Conservation (phyloP, 306 rosid genomes). For the Acacia crassicarpa region DNA sequence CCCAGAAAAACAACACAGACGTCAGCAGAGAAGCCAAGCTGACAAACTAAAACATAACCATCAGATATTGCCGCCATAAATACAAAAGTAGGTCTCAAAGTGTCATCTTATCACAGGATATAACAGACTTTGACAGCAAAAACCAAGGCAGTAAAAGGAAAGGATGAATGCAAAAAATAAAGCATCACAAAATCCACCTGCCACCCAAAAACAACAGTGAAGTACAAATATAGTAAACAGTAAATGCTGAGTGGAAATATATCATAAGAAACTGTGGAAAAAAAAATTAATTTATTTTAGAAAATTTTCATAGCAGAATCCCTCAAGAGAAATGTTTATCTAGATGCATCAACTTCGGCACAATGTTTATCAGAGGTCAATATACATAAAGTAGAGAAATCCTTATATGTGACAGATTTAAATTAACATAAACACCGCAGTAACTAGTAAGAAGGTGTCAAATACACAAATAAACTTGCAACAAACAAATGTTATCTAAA, state of each 20-base stretch:
- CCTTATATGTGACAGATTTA: neutral
- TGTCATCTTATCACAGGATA: neutral
- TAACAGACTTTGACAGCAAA: neutral
- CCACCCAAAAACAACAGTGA: neutral
- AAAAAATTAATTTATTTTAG: neutral
- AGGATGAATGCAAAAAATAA: neutral
- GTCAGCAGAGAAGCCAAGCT: neutral
- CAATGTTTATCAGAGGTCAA: neutral
- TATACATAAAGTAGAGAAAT: neutral
- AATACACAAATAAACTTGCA: constrained; percentile 22
- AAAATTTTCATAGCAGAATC: neutral
- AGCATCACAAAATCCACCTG: neutral
- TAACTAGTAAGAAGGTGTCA: neutral
- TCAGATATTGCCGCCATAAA: neutral
- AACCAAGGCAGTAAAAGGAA: neutral
- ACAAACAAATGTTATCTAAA: constrained; percentile 17
- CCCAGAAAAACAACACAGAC: neutral
- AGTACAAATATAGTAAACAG: neutral
- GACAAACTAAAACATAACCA: neutral
- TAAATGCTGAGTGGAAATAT: neutral
- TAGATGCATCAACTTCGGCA: constrained; percentile 7
- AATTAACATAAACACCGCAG: constrained; percentile 4
- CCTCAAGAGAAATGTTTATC: neutral
- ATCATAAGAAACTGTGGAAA: neutral
- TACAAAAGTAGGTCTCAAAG: neutral